These are phyloP conservation scores for Dentipellis sp. DNA, from an alignment of 768 basidiomycete genomes.

Conservation along the genomic window DNA sequence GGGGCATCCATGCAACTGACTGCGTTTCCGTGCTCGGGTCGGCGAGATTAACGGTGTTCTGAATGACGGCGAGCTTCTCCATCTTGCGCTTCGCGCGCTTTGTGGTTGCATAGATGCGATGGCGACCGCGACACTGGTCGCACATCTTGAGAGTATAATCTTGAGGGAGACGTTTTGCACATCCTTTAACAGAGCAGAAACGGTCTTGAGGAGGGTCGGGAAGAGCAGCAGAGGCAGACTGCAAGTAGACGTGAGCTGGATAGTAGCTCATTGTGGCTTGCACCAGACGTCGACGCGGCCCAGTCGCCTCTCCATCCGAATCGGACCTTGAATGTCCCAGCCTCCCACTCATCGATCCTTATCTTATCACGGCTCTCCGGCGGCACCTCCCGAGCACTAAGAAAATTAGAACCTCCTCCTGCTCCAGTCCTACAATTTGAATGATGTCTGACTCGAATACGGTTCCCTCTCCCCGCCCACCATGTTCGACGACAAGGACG, in stretches of 20 bases:
- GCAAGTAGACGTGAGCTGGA: constrained; percentile 15
- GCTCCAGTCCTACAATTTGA: too few species aligned
- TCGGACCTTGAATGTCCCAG: neutral
- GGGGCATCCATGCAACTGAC: constrained; percentile 20
- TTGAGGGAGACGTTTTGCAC: constrained; percentile 23
- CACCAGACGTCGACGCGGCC: constrained; percentile 6
- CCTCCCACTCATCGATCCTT: too few species aligned
- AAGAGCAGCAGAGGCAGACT: constrained; percentile 1
- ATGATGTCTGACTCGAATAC: too few species aligned
- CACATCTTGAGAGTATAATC: constrained; percentile 40
- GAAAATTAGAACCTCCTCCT: neutral
- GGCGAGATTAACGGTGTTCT: constrained; percentile 5
- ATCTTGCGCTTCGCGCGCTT: constrained; percentile 40
- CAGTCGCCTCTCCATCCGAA: neutral
- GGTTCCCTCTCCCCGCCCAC: too few species aligned
- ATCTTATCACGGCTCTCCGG: too few species aligned
- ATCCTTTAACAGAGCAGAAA: constrained; percentile 37
- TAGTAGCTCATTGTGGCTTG: constrained; percentile 10
- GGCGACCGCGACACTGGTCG: constrained; percentile 38
- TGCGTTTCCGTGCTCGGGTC: constrained; percentile 3
- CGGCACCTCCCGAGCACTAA: neutral
- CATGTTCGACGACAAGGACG: too few species aligned
- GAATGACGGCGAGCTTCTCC: constrained; percentile 33
- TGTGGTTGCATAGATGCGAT: constrained; percentile 41
- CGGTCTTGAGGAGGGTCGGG: constrained; percentile 1